Percentiles rank a stretch among this genome's conserved stretches.
phyloP scores from a whole-genome alignment of 192 early-diverging fungal species.

The Diversispora eburnea region DNA sequence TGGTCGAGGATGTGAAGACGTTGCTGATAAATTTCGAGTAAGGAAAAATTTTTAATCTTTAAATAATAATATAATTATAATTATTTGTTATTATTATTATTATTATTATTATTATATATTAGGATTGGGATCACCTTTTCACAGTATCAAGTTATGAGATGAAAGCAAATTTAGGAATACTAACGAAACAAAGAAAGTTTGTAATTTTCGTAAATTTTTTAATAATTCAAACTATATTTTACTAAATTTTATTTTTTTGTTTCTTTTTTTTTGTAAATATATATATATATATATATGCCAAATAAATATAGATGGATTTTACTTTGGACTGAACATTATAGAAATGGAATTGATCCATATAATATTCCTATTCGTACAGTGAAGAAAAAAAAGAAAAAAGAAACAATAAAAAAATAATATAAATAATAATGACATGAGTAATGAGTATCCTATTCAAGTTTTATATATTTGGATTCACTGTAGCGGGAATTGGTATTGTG shows the following conservation, averaged over 20 bases:
- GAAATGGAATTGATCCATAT: slow-evolving; percentile 18
- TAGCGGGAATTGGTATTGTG: too few species aligned
- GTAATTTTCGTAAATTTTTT: neutral
- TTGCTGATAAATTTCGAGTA: slow-evolving; percentile 27
- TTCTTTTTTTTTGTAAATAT: too few species aligned
- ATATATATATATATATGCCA: too few species aligned
- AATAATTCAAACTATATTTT: neutral
- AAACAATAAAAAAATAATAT: neutral
- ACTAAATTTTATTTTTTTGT: too few species aligned
- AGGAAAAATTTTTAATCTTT: neutral
- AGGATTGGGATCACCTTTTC: slow-evolving; percentile 62
- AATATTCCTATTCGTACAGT: slow-evolving; percentile 6
- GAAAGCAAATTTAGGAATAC: slow-evolving; percentile 55
- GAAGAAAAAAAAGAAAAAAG: slow-evolving; percentile 24
- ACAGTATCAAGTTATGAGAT: slow-evolving; percentile 45
- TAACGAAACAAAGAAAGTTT: slow-evolving; percentile 59
- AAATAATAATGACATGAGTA: too few species aligned
- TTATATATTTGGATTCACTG: too few species aligned
- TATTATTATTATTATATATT: neutral
- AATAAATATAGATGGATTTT: slow-evolving; percentile 26
- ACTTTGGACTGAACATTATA: slow-evolving; percentile 15
- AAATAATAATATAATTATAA: neutral
- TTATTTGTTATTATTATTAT: neutral
- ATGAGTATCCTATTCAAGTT: too few species aligned
- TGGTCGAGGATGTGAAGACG: slow-evolving; percentile 14